Evolutionary conservation across 1,284 basidiomycete genomes (phyloP).

Genomic region (Marasmius sp.): DNA sequence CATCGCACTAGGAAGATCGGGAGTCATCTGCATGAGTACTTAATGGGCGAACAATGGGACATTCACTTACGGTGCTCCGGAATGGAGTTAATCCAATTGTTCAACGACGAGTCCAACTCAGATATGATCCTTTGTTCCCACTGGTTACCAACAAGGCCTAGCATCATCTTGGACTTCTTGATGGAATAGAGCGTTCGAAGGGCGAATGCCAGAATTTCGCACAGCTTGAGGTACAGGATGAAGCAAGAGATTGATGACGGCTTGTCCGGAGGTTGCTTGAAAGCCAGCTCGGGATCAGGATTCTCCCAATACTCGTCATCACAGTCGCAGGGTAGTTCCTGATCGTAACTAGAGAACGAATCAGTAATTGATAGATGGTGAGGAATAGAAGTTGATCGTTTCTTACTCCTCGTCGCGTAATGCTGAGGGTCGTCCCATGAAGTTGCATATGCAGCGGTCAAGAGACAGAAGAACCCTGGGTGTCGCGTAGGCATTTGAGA

Average conservation of each 20-base stretch:
- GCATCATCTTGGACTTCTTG: conserved; percentile 49
- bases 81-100: conserved; percentile 11
- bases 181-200: conserved; percentile 52
- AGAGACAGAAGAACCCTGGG: conserved; percentile 56
- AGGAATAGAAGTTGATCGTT: background rate
- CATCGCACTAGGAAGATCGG: conserved; percentile 1
- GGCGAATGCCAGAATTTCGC: conserved; percentile 57
- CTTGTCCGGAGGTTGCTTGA: conserved; percentile 48
- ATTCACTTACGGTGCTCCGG: conserved; percentile 15
- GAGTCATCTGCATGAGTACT: background rate
- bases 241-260: conserved; percentile 51
- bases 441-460: conserved; percentile 61
- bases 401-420: conserved; percentile 79
- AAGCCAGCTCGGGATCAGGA: conserved; percentile 39
- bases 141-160: conserved; percentile 50
- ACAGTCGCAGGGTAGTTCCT: conserved; percentile 64
- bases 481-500: background rate
- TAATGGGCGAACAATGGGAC: background rate
- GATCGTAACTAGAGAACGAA: conserved; percentile 50
- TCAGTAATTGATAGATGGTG: background rate
- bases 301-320: conserved; percentile 70
- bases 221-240: conserved; percentile 51
- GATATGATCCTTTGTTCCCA: conserved; percentile 27
- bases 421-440: conserved; percentile 72
- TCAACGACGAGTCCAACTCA: conserved; percentile 13